Conservation (phyloP, 2,329 filamentous ascomycete genomes). For the Beauveria sp. region DNA sequence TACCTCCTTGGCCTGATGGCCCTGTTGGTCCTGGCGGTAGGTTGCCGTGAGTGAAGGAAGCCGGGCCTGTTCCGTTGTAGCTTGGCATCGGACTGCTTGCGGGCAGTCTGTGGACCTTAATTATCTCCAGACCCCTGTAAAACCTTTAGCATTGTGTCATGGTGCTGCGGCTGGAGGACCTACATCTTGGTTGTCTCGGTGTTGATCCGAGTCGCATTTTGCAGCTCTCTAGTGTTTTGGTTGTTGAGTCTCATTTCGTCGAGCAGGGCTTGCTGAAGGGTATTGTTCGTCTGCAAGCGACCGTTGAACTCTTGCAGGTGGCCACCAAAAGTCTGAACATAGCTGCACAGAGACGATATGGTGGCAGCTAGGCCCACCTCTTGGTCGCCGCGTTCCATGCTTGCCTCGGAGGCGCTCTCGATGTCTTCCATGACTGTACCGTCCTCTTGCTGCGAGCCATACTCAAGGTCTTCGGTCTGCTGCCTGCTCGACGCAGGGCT, state of each 20-base stretch:
- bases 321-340: not conserved
- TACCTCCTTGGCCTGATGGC: not conserved
- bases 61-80: not conserved
- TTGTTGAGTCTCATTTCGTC: no score
- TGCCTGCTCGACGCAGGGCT: not conserved
- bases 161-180: not conserved
- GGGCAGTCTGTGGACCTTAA: no score
- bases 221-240: not conserved
- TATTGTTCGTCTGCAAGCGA: not conserved
- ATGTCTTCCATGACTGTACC: not conserved
- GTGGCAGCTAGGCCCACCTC: not conserved
- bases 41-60: not conserved
- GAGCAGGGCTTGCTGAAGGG: no score
- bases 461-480: not conserved
- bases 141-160: not conserved
- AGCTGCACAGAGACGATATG: not conserved
- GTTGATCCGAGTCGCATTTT: not conserved
- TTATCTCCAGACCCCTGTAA: no score
- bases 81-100: not conserved
- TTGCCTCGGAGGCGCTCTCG: not conserved
- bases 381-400: not conserved
- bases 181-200: not conserved
- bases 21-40: not conserved
- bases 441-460: not conserved
- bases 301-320: no score